Evolutionary conservation across 345 rosid genomes (phyloP).

Genomic region (Populus nigra): DNA sequence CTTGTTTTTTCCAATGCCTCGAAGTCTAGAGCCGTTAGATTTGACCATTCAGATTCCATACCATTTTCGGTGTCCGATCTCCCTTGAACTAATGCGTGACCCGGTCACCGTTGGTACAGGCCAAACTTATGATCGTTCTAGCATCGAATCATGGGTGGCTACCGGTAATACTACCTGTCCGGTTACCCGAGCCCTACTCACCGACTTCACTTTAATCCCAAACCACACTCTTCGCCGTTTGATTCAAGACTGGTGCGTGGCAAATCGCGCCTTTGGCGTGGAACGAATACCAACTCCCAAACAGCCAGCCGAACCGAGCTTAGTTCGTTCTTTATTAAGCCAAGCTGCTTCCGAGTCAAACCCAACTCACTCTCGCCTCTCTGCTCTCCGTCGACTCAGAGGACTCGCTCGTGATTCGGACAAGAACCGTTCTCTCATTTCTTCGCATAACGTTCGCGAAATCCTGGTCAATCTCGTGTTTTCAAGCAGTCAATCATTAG

Average conservation of each 20-base stretch:
- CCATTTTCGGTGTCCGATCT: conserved; percentile 95
- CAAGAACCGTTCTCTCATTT: conserved; percentile 64
- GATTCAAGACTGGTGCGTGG: conserved; percentile 97
- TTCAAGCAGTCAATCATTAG: conserved; percentile 35
- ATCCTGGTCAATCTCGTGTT: conserved; percentile 46
- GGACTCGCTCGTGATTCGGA: conserved; percentile 89
- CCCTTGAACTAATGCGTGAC: conserved; percentile 94
- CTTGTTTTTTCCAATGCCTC: conserved; percentile 40
- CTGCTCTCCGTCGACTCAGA: conserved; percentile 74
- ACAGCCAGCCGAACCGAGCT: conserved; percentile 83
- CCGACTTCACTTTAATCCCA: conserved; percentile 84
- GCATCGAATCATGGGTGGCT: conserved; percentile 96
- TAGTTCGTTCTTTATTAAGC: conserved; percentile 54
- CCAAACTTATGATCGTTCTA: conserved; percentile 90
- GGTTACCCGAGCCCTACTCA: conserved; percentile 70
- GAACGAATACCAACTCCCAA: conserved; percentile 92
- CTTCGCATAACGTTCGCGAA: conserved; percentile 56
- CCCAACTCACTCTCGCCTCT: conserved; percentile 49
- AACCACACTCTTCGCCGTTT: conserved; percentile 98
- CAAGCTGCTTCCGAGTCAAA: conserved; percentile 56
- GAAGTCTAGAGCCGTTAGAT: conserved; percentile 77
- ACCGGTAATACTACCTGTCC: conserved; percentile 94
- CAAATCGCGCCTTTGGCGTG: conserved; percentile 70
- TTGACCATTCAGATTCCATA: conserved; percentile 70
- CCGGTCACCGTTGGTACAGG: conserved; percentile 91